These are phyloP conservation scores for Pyronema omphalodes DNA, from an alignment of 495 filamentous ascomycete genomes.

Conservation along the genomic window DNA sequence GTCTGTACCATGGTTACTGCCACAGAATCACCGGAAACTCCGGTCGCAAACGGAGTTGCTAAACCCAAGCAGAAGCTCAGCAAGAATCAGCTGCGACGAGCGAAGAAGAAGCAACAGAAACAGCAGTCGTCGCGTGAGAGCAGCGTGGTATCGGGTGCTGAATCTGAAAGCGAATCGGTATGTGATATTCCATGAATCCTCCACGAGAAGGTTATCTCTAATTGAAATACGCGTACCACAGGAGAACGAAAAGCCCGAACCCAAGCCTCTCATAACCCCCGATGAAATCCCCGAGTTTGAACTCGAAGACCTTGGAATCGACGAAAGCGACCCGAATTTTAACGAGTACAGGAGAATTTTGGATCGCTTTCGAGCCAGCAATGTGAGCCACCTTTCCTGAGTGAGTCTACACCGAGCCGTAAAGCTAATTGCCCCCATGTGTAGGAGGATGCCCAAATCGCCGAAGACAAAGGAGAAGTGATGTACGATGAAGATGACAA, in stretches of 20 bases:
- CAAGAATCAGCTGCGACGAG: conserved; percentile 70
- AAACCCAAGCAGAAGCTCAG: conserved; percentile 38
- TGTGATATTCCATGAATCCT: neutral
- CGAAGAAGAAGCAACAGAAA: conserved; percentile 79
- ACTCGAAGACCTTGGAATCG: conserved; percentile 29
- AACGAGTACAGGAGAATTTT: conserved; percentile 67
- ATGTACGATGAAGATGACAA: conserved; percentile 76
- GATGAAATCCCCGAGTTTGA: conserved; percentile 29
- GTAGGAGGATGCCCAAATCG: conserved; percentile 42
- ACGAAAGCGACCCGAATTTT: conserved; percentile 58
- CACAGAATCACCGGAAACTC: conserved; percentile 9
- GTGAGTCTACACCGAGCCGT: neutral
- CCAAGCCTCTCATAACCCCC: conserved; percentile 25
- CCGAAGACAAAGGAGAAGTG: conserved; percentile 68
- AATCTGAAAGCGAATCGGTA: conserved; percentile 20
- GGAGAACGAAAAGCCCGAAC: conserved; percentile 7
- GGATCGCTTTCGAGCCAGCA: conserved; percentile 42
- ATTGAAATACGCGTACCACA: conserved; percentile 9
- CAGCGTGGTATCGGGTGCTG: conserved; percentile 10
- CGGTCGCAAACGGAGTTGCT: conserved; percentile 1
- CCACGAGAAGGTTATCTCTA: conserved; percentile 4
- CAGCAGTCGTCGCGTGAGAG: conserved; percentile 29
- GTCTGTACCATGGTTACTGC: conserved; percentile 18
- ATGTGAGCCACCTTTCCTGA: conserved; percentile 8
- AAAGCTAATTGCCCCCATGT: conserved; percentile 32